Base-by-base conservation (phyloP, 2,329 filamentous ascomycete genomes). In the Alternaria metachromatica region DNA sequence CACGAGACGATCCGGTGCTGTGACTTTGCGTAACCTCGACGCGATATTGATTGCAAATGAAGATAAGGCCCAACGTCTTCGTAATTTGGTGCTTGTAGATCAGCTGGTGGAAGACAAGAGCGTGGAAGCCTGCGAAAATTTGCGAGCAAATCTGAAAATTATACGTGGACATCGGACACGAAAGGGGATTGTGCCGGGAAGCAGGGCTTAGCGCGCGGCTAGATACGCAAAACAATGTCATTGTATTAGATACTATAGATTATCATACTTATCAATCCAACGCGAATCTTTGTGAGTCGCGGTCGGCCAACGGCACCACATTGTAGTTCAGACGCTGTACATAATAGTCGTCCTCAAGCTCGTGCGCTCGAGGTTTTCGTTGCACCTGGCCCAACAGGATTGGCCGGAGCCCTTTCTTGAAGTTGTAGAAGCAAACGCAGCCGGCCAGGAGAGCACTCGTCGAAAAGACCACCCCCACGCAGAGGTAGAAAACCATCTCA, bases 401-500 rank as follows among this genome's bases (percentile, higher is more conserved):
- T 9, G 71, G 70, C 46, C 67, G 66, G 21, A 76, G 43, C 0
- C 72, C 72, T 10, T 74, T 71, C 3, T 58, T 49, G 41, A 76
- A 76, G 21, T 74, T 75, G 8, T 57, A 21, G 2, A 71, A 44
- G 62, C 72, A 75, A 8, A 70, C 2, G 58, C 56, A 13, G 44
- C 64, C 11, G 59, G n/a, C 26, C 54, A 63, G 12, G 6, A 62
- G n/a, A 5, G 67, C 61, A 6, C 55, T 13, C 0, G 50, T 53
- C 11, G 63, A 60, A 5, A 72, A 58, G 6, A 23, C 54, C 9
- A 73, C 20, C 2, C 62, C 66, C 1, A 68, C 55, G 21, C 53
- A 30, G 18, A 68, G 54, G 23, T 70, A 73, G n/a, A 74, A 63
- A 3, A 70, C 46, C 68, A 73, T 74, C 45, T 74, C 67, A 26